Evolutionary conservation across 331 rosid species (phyloP).

Genomic region (Acacia pycnantha): DNA sequence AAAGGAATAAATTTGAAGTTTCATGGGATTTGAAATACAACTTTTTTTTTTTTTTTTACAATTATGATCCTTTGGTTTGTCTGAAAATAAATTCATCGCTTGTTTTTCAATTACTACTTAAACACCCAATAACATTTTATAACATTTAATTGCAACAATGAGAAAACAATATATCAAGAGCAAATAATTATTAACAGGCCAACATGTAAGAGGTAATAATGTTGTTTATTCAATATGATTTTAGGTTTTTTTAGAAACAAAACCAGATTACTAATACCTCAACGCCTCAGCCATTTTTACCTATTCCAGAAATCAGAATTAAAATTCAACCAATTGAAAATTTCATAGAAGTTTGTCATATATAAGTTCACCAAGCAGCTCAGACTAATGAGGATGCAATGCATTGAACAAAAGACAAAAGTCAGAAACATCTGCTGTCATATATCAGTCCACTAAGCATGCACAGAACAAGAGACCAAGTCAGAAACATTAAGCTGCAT

Average conservation of each 20-base stretch:
- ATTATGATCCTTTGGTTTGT: background rate
- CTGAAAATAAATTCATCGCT: background rate
- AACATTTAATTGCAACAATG: background rate
- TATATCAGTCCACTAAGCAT: background rate
- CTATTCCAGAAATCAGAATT: background rate
- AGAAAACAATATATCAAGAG: background rate
- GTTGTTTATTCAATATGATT: background rate
- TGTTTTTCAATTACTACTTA: background rate
- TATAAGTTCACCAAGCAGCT: background rate
- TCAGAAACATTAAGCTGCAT: background rate
- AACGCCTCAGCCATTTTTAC: background rate
- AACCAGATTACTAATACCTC: background rate
- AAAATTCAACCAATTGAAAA: background rate
- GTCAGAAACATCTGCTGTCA: background rate
- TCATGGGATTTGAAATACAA: background rate
- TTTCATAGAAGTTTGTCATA: background rate
- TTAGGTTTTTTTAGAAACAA: background rate
- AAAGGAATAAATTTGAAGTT: background rate
- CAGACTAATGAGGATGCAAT: background rate
- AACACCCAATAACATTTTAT: background rate
- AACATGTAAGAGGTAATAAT: background rate
- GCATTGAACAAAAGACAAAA: background rate
- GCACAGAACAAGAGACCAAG: background rate
- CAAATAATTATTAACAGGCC: background rate
- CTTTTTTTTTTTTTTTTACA: background rate